Evolutionary conservation across 2,329 filamentous ascomycete species (phyloP).

Genomic region (Pezicula rhizophila): DNA sequence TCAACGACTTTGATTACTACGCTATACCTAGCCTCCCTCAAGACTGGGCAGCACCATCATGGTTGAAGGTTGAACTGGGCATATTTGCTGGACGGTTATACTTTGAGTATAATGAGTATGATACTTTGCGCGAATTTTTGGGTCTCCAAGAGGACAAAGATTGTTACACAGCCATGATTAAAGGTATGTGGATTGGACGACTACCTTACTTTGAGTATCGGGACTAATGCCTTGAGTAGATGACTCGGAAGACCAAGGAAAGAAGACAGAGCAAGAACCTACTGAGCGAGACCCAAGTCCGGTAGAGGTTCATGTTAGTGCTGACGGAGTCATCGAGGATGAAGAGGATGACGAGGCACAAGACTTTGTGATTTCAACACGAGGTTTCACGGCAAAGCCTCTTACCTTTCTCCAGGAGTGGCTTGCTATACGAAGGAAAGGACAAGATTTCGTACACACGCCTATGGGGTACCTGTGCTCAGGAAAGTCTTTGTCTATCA

Average conservation of each 20-base stretch:
- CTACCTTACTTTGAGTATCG: too few species aligned
- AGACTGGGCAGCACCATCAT: constrained; percentile 37
- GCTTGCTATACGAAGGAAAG: constrained; percentile 46
- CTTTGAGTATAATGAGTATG: constrained; percentile 44
- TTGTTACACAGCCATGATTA: too few species aligned
- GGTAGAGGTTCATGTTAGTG: not conserved
- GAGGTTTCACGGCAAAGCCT: constrained; percentile 28
- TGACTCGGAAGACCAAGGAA: too few species aligned
- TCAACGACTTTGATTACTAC: constrained; percentile 49
- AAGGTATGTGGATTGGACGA: too few species aligned
- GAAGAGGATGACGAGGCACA: not conserved
- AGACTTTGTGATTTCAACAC: not conserved
- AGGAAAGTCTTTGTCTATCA: constrained; percentile 21
- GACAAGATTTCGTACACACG: constrained; percentile 51
- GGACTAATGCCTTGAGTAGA: too few species aligned
- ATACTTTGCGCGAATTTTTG: constrained; percentile 24
- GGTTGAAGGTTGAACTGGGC: constrained; percentile 53
- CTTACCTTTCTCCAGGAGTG: constrained; percentile 49
- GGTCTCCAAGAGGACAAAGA: constrained; percentile 5
- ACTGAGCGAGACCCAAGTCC: too few species aligned
- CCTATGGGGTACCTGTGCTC: constrained; percentile 52
- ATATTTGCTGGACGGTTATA: constrained; percentile 57
- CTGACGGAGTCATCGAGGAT: not conserved
- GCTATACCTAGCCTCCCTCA: constrained; percentile 40
- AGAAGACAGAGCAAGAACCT: too few species aligned